phyloP scores from a whole-genome alignment of 192 early-diverging fungal species.

The Mycoemilia scoparia region DNA sequence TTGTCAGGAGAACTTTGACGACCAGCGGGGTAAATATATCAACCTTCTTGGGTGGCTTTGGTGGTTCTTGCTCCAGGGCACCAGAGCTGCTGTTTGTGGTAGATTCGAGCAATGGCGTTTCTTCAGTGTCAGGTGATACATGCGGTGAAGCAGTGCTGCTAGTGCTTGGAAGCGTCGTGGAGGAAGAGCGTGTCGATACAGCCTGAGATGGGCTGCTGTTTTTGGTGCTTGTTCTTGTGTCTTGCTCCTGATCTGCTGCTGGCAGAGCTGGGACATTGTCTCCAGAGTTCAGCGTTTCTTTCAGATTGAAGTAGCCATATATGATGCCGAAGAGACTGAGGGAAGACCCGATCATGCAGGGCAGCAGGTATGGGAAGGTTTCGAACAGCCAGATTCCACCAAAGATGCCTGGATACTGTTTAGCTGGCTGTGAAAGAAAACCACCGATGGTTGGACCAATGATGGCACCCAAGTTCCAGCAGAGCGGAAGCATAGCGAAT shows the following conservation, averaged over 20 bases:
- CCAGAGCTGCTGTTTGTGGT: neutral
- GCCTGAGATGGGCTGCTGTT: no score
- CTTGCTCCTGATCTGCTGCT: neutral
- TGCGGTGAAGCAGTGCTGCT: no score
- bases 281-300: constrained; percentile 32
- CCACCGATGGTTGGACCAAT: constrained; percentile 66
- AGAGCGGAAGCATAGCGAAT: constrained; percentile 57
- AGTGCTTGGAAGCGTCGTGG: no score
- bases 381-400: constrained; percentile 37
- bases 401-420: constrained; percentile 42
- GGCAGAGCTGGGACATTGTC: neutral
- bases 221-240: no score
- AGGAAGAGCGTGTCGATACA: no score
- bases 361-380: constrained; percentile 64
- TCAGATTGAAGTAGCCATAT: constrained; percentile 38
- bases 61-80: neutral
- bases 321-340: constrained; percentile 44
- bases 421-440: constrained; percentile 52
- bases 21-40: constrained; percentile 17
- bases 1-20: constrained; percentile 7
- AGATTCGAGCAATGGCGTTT: no score
- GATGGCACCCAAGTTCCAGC: constrained; percentile 44
- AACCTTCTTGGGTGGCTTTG: neutral
- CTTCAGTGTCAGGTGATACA: no score
- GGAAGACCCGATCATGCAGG: constrained; percentile 48